Conservation (phyloP, 192 early-diverging fungal species). For the Coemansia sp. region DNA sequence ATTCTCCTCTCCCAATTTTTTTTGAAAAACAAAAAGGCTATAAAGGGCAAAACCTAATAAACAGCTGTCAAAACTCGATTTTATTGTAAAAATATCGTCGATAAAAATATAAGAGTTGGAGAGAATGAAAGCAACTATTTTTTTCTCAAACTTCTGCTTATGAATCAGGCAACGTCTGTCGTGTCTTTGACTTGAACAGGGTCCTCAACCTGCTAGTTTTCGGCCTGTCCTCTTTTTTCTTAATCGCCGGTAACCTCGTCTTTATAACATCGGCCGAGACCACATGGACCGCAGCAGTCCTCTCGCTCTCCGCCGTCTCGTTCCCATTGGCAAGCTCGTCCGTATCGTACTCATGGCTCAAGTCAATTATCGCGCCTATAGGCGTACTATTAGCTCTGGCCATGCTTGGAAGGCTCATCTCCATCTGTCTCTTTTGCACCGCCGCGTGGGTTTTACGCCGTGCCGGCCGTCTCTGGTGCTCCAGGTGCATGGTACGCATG, state of each 20-base stretch:
- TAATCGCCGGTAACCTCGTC: slow-evolving; percentile 26
- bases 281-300: slow-evolving; percentile 1
- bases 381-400: slow-evolving; percentile 2
- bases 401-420: not conserved
- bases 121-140: too few species aligned
- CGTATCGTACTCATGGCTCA: not conserved
- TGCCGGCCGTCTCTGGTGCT: slow-evolving; percentile 41
- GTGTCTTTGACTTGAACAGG: slow-evolving; percentile 41
- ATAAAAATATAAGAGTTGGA: too few species aligned
- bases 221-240: slow-evolving; percentile 28
- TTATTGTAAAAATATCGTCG: not conserved
- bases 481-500: slow-evolving; percentile 33
- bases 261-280: slow-evolving; percentile 24
- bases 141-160: not conserved
- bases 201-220: slow-evolving; percentile 36
- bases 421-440: not conserved
- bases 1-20: too few species aligned
- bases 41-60: too few species aligned
- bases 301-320: not conserved
- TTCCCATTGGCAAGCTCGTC: not conserved
- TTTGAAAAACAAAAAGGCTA: too few species aligned
- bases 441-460: slow-evolving; percentile 2
- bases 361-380: slow-evolving; percentile 6
- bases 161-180: slow-evolving; percentile 17
- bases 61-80: too few species aligned